A percentile compares a stretch with the other conserved stretches of the same genome.
Evolutionary conservation across 805 yeast species (phyloP).

Genomic region (Cyberlindnera maclurae): DNA sequence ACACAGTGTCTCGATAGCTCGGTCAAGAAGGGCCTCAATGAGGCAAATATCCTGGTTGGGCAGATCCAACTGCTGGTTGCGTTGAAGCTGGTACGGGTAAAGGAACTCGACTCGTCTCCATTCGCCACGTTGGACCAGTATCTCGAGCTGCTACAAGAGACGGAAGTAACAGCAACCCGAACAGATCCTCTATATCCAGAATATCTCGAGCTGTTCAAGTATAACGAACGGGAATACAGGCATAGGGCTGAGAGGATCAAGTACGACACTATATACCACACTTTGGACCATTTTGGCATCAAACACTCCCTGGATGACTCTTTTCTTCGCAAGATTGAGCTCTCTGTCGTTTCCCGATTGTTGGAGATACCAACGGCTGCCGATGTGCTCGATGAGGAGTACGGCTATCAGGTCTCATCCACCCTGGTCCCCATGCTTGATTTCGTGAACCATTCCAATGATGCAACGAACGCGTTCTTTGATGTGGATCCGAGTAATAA

Average conservation of each 20-base stretch:
- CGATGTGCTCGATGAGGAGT: constrained; percentile 4
- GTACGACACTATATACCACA: constrained; percentile 12
- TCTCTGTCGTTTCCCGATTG: constrained; percentile 51
- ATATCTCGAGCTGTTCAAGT: constrained; percentile 19
- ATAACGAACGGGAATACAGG: constrained; percentile 16
- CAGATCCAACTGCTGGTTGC: constrained; percentile 18
- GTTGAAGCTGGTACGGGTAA: constrained; percentile 13
- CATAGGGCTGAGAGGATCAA: constrained; percentile 14
- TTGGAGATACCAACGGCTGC: constrained; percentile 49
- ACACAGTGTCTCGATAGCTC: constrained; percentile 18
- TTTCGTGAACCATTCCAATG: constrained; percentile 54
- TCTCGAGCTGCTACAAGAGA: constrained; percentile 27
- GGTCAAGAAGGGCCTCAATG: constrained; percentile 18
- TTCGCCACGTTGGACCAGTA: constrained; percentile 25
- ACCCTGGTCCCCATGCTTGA: constrained; percentile 62
- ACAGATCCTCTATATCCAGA: constrained; percentile 23
- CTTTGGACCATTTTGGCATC: constrained; percentile 17
- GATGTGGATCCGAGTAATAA: constrained; percentile 44
- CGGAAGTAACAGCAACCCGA: constrained; percentile 25
- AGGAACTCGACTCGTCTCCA: constrained; percentile 12
- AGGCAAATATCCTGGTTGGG: constrained; percentile 23
- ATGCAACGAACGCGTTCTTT: constrained; percentile 44
- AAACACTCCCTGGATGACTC: constrained; percentile 5
- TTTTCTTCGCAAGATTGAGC: constrained; percentile 23
- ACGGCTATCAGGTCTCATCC: constrained; percentile 39